A percentile compares a stretch with the other conserved stretches of the same genome.
These are phyloP conservation scores for Neonectria punicea DNA, from an alignment of 2,329 filamentous ascomycete genomes.

Conservation along the genomic window DNA sequence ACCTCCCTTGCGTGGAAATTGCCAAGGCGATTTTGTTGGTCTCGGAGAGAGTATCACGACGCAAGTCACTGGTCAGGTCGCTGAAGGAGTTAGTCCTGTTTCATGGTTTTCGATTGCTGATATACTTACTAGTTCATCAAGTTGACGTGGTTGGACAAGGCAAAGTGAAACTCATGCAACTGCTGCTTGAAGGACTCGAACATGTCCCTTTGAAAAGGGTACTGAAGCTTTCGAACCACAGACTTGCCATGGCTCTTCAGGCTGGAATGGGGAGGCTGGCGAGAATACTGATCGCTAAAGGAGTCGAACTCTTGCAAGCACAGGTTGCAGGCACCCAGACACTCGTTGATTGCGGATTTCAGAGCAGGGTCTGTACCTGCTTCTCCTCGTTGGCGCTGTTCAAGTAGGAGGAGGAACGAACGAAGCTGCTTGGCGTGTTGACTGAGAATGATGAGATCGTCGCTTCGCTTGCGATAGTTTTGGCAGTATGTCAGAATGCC, in stretches of 20 bases:
- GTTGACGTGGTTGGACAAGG: neutral
- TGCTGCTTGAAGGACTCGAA: neutral
- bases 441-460: neutral
- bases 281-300: neutral
- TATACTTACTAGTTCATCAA: neutral
- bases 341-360: neutral
- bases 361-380: neutral
- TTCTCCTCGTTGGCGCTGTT: neutral
- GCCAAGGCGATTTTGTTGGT: neutral
- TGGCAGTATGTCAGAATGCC: slow-evolving; percentile 1
- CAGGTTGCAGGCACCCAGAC: neutral
- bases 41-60: neutral
- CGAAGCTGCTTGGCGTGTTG: neutral
- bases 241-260: slow-evolving; percentile 4
- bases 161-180: slow-evolving; percentile 1
- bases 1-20: neutral
- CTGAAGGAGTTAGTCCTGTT: neutral
- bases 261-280: neutral
- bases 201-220: neutral
- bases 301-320: neutral
- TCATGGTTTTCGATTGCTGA: neutral
- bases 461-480: neutral
- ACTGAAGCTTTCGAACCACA: neutral
- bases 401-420: neutral
- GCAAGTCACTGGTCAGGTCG: neutral